These are phyloP conservation scores for Cucumis melo DNA, from an alignment of 306 rosid species.

Conservation along the genomic window DNA sequence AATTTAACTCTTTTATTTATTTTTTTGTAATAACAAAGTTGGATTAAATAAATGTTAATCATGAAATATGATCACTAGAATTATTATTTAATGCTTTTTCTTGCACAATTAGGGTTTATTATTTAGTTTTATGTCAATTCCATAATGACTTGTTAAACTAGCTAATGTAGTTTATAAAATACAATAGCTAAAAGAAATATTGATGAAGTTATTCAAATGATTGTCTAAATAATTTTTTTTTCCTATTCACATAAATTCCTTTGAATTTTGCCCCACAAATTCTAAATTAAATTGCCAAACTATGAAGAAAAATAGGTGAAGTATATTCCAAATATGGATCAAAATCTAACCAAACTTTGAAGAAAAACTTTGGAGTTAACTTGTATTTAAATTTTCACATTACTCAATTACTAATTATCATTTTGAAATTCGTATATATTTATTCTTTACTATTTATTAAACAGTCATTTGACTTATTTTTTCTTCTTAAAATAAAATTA, in stretches of 20 bases:
- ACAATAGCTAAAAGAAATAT: too few species aligned
- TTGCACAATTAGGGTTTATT: neutral
- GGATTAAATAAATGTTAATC: neutral
- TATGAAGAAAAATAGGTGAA: neutral
- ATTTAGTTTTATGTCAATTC: too few species aligned
- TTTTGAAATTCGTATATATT: neutral
- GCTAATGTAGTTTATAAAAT: too few species aligned
- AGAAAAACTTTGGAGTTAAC: too few species aligned
- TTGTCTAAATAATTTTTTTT: neutral
- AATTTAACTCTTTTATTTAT: too few species aligned
- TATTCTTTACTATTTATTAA: neutral
- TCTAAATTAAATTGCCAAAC: neutral
- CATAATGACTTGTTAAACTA: too few species aligned
- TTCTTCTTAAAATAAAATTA: neutral
- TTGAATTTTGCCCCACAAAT: neutral
- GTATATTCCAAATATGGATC: neutral
- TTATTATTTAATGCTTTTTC: neutral
- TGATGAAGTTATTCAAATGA: too few species aligned
- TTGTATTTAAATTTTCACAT: too few species aligned
- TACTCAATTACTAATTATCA: neutral
- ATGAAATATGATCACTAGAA: neutral
- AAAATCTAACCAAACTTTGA: too few species aligned
- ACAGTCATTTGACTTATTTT: neutral
- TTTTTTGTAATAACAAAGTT: too few species aligned
- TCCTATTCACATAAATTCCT: neutral